These are phyloP conservation scores for Stygiomarasmius scandens DNA, from an alignment of 1,284 basidiomycete genomes.

Conservation along the genomic window DNA sequence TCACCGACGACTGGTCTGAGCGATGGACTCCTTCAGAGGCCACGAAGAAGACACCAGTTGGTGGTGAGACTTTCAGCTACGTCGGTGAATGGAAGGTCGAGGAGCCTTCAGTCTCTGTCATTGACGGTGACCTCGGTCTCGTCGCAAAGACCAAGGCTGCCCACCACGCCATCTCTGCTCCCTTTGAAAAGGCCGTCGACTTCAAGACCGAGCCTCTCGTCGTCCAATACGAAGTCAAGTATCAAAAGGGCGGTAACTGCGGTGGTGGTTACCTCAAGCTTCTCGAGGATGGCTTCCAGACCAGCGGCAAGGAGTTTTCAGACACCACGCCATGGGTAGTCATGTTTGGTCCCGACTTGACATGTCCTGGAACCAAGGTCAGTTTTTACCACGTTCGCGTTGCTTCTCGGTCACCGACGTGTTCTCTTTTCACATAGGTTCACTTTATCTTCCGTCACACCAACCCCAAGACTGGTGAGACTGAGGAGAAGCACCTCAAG, in stretches of 20 bases:
- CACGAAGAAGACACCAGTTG: conserved; percentile 94
- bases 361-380: conserved; percentile 86
- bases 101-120: conserved; percentile 73
- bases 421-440: conserved; percentile 48
- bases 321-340: conserved; percentile 98
- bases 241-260: conserved; percentile 98
- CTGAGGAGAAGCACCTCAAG: conserved; percentile 96
- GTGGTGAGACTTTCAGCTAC: conserved; percentile 93
- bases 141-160: conserved; percentile 93
- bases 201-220: conserved; percentile 90
- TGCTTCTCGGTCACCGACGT: conserved; percentile 14
- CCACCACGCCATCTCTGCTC: conserved; percentile 96
- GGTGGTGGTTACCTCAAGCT: conserved; percentile 99
- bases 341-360: conserved; percentile 93
- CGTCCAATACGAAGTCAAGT: conserved; percentile 99
- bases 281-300: conserved; percentile 90
- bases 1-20: conserved; percentile 86
- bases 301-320: conserved; percentile 90
- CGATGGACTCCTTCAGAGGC: conserved; percentile 97
- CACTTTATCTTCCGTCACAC: conserved; percentile 99
- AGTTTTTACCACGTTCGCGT: conserved; percentile 15
- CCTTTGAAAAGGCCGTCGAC: conserved; percentile 80
- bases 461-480: conserved; percentile 88
- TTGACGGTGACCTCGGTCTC: conserved; percentile 86
- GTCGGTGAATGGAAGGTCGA: conserved; percentile 98